phyloP scores from a whole-genome alignment of 306 rosid species.

The Lathyrus aphaca region DNA sequence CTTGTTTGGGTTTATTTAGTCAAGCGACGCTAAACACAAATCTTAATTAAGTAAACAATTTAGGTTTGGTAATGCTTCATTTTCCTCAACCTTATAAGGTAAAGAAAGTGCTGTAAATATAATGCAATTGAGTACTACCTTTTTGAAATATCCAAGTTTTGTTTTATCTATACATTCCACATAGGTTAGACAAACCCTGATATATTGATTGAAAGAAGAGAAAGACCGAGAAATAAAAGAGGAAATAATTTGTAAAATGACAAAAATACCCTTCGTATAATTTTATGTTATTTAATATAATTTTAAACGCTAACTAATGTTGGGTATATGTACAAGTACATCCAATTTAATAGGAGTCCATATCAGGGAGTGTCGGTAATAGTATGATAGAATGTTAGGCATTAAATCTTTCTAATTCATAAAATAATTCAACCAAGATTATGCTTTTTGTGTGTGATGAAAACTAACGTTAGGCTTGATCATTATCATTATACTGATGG shows the following conservation, averaged over 20 bases:
- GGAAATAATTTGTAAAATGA: too few relatives aligned
- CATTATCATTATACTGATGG: constrained; percentile 13
- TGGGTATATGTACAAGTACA: background rate
- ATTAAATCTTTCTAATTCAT: background rate
- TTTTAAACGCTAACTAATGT: too few relatives aligned
- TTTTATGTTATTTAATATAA: too few relatives aligned
- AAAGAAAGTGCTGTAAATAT: constrained; percentile 15
- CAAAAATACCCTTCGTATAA: too few relatives aligned
- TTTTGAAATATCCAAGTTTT: background rate
- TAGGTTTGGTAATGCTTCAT: constrained; percentile 40
- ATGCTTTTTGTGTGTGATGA: background rate
- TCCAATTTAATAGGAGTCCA: background rate
- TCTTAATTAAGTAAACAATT: constrained; percentile 30
- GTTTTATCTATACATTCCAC: background rate
- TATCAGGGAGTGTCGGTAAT: constrained; percentile 2
- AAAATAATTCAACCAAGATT: background rate
- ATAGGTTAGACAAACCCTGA: background rate
- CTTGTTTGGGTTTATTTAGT: constrained; percentile 36
- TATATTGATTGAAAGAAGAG: too few relatives aligned
- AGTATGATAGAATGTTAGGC: background rate
- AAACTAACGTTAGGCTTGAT: background rate
- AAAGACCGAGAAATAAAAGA: too few relatives aligned
- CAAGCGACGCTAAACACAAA: background rate
- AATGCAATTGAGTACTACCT: background rate
- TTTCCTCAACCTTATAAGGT: constrained; percentile 32